Conservation (phyloP, 2,329 filamentous ascomycete species). For the Venturiaceae sp. region DNA sequence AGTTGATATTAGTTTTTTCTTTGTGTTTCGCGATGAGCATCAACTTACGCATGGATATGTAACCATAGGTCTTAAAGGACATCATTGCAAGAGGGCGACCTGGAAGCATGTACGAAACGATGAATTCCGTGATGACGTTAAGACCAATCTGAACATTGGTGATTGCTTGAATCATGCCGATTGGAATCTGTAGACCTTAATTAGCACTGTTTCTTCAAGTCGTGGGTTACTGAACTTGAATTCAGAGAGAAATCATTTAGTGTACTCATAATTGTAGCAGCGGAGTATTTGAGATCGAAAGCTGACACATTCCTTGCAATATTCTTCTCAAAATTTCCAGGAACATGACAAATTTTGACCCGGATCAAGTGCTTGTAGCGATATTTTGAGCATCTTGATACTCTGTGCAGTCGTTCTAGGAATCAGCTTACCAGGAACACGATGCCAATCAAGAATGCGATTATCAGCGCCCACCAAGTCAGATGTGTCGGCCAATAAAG, state of each 20-base stretch:
- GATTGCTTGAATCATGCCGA: constrained; percentile 49
- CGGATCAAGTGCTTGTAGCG: too few relatives aligned
- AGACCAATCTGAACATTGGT: constrained; percentile 47
- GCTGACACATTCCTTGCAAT: too few relatives aligned
- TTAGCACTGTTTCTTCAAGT: too few relatives aligned
- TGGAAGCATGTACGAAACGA: constrained; percentile 41
- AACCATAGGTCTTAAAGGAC: constrained; percentile 34
- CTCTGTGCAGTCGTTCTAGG: too few relatives aligned
- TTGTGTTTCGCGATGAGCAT: constrained; percentile 17
- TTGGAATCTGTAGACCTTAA: too few relatives aligned
- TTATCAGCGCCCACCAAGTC: constrained; percentile 33
- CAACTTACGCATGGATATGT: background rate
- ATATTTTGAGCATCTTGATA: too few relatives aligned
- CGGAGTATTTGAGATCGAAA: too few relatives aligned
- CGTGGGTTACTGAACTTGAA: too few relatives aligned
- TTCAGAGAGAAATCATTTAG: too few relatives aligned
- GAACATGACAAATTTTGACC: too few relatives aligned
- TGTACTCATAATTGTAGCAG: too few relatives aligned
- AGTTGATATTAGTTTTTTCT: constrained; percentile 17
- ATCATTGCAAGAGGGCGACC: constrained; percentile 40
- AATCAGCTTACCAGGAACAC: constrained; percentile 23
- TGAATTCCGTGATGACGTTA: constrained; percentile 39
- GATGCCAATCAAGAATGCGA: constrained; percentile 39
- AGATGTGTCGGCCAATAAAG: constrained; percentile 25
- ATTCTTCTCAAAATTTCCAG: too few relatives aligned